These are phyloP conservation scores for Bipolaris bicolor DNA, from an alignment of 2,329 filamentous ascomycete species.

Conservation along the genomic window DNA sequence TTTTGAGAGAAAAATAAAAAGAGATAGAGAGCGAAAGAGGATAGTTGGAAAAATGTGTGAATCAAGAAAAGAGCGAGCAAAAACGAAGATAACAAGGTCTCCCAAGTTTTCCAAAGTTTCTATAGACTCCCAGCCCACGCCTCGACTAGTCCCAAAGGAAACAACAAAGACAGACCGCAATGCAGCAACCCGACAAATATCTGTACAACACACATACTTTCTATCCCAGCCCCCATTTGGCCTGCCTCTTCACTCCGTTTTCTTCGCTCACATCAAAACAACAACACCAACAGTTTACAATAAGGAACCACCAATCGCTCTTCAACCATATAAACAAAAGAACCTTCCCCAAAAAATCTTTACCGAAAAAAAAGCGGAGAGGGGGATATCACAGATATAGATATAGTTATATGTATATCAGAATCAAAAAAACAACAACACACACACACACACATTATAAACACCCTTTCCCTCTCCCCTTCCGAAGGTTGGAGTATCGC, in stretches of 20 bases:
- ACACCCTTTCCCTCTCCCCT: background rate
- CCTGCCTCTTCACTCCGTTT: background rate
- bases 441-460: slow-evolving; percentile 6
- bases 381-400: slow-evolving; percentile 23
- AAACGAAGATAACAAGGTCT: background rate
- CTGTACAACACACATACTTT: background rate
- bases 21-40: too few relatives aligned
- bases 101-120: background rate
- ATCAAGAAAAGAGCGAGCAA: too few relatives aligned
- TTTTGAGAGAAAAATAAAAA: too few relatives aligned
- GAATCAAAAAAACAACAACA: slow-evolving; percentile 4
- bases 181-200: background rate
- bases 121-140: background rate
- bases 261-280: background rate
- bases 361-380: background rate
- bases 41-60: too few relatives aligned
- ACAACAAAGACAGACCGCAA: background rate
- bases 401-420: slow-evolving; percentile 12
- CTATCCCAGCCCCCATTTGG: background rate
- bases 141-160: slow-evolving; percentile 1
- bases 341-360: background rate
- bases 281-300: background rate
- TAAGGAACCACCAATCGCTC: background rate
- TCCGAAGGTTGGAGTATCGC: background rate
- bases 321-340: background rate